These are phyloP conservation scores for Helenozyma baotianmanensis DNA, from an alignment of 805 yeast genomes.

Conservation along the genomic window DNA sequence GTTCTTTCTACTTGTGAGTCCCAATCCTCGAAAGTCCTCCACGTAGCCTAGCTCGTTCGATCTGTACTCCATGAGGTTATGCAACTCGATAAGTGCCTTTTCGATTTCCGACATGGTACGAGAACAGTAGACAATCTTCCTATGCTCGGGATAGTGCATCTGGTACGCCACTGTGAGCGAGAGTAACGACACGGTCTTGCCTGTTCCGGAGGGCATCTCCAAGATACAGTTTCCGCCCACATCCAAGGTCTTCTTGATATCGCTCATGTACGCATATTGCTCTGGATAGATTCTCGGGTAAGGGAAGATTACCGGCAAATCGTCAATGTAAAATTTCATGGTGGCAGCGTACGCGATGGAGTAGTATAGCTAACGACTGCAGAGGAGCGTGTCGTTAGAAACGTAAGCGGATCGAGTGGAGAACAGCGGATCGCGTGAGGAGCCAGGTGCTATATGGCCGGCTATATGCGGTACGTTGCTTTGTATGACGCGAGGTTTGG, in stretches of 20 bases:
- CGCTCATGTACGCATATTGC: conserved; percentile 97
- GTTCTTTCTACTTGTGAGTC: conserved; percentile 91
- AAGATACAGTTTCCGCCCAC: conserved; percentile 94
- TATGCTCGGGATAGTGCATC: conserved; percentile 88
- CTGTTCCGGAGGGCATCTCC: conserved; percentile 99
- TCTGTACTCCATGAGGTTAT: conserved; percentile 82
- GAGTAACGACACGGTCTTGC: conserved; percentile 88
- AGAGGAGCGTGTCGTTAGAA: too few relatives aligned
- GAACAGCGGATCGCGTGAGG: not conserved
- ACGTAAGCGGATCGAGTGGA: not conserved
- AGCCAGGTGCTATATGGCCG: too few relatives aligned
- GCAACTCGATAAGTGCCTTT: conserved; percentile 89
- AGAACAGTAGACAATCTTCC: conserved; percentile 93
- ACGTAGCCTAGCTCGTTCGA: conserved; percentile 74
- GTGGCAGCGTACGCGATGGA: not conserved
- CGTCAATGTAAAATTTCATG: conserved; percentile 86
- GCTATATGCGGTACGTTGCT: too few relatives aligned
- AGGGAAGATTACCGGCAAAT: conserved; percentile 91
- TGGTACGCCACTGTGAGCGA: conserved; percentile 95
- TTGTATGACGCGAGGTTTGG: too few relatives aligned
- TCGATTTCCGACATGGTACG: conserved; percentile 99
- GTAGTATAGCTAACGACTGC: conserved; percentile 1
- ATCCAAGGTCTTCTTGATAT: conserved; percentile 87
- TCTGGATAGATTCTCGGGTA: conserved; percentile 97
- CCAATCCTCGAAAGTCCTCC: conserved; percentile 92